These are phyloP conservation scores for Anethum foeniculum DNA, from an alignment of 140 eudicot species.

Conservation along the genomic window DNA sequence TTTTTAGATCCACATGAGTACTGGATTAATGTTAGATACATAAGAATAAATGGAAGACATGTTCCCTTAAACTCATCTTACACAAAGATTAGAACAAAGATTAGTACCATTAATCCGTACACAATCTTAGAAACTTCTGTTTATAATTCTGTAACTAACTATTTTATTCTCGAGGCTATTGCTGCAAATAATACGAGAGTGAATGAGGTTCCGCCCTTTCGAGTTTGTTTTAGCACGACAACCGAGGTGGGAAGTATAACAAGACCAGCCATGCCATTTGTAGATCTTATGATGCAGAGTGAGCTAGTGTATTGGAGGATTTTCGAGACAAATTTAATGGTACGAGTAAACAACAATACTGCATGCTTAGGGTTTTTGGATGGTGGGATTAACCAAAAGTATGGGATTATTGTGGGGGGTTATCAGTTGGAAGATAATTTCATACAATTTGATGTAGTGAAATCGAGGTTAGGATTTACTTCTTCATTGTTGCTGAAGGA, in stretches of 20 bases:
- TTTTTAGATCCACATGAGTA: slow-evolving; percentile 9
- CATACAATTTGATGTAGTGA: slow-evolving; percentile 3
- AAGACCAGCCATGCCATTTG: slow-evolving; percentile 11
- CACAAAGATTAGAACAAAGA: not conserved
- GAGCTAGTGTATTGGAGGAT: slow-evolving; percentile 13
- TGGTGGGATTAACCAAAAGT: slow-evolving; percentile 6
- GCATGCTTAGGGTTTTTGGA: slow-evolving; percentile 16
- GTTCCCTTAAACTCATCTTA: not conserved
- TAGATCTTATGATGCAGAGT: slow-evolving; percentile 11
- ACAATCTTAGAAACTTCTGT: slow-evolving; percentile 10
- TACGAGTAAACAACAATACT: not conserved
- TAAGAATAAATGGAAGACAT: slow-evolving; percentile 5
- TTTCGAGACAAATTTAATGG: slow-evolving; percentile 12
- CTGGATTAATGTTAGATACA: not conserved
- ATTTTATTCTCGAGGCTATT: slow-evolving; percentile 3
- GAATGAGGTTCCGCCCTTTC: not conserved
- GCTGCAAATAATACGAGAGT: not conserved
- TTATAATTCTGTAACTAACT: not conserved
- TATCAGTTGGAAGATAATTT: slow-evolving; percentile 16
- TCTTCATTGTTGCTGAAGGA: slow-evolving; percentile 10
- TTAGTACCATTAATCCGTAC: slow-evolving; percentile 9
- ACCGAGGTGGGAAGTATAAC: not conserved
- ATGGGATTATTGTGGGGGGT: slow-evolving; percentile 6
- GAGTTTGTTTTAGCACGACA: slow-evolving; percentile 6
- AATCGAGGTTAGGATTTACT: slow-evolving; percentile 7